Percentiles rank a stretch among this genome's conserved stretches.
Conservation (phyloP, 768 basidiomycete species). For the Paxillus involutus region DNA sequence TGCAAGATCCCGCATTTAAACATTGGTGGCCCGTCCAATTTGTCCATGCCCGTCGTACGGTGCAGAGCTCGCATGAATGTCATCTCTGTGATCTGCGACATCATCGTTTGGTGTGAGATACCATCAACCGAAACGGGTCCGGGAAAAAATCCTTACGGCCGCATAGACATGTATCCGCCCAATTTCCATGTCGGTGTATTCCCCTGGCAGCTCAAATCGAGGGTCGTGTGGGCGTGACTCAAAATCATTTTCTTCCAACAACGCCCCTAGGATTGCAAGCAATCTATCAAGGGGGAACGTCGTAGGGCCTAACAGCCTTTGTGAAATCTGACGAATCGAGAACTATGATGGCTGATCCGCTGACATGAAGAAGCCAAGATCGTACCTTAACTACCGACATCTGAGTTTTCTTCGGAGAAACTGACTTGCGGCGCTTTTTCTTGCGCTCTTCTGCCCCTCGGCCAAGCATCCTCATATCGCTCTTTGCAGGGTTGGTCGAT, state of each 20-base stretch:
- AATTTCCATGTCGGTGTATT: conserved; percentile 75
- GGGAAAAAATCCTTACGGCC: conserved; percentile 42
- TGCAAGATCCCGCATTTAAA: conserved; percentile 76
- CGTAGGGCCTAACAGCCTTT: conserved; percentile 76
- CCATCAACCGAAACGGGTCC: background rate
- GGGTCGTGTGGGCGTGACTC: conserved; percentile 46
- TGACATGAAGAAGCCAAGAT: background rate
- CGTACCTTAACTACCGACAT: conserved; percentile 48
- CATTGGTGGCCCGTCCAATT: conserved; percentile 65
- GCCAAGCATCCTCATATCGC: conserved; percentile 83
- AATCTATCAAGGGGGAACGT: conserved; percentile 80
- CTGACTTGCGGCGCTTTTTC: conserved; percentile 46
- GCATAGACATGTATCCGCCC: conserved; percentile 58
- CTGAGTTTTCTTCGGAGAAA: conserved; percentile 38
- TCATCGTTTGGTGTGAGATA: background rate
- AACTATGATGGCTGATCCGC: background rate
- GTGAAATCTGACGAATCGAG: conserved; percentile 55
- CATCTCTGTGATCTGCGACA: conserved; percentile 61
- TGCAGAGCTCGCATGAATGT: conserved; percentile 65
- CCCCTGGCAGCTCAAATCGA: conserved; percentile 59
- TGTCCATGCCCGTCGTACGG: conserved; percentile 58
- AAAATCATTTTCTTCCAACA: conserved; percentile 68
- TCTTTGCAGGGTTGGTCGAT: conserved; percentile 80
- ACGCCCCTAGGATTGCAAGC: conserved; percentile 73
- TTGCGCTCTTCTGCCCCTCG: conserved; percentile 67